Conservation (phyloP, 1,284 basidiomycete species). For the Boletus sp. region DNA sequence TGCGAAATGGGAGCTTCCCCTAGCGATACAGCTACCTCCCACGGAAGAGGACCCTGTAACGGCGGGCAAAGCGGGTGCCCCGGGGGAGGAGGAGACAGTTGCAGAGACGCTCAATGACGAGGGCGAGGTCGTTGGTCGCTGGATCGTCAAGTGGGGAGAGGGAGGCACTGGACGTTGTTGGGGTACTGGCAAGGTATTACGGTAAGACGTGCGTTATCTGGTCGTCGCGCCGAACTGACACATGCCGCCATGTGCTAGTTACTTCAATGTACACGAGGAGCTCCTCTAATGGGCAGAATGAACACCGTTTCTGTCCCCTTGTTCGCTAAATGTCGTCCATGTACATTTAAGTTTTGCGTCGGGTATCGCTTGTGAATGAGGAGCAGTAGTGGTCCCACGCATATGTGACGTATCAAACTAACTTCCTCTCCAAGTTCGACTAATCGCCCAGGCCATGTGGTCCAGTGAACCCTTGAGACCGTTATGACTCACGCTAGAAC, state of each 20-base stretch:
- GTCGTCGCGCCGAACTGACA: not conserved
- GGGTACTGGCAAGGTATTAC: constrained; percentile 54
- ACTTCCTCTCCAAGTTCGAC: not conserved
- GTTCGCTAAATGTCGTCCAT: constrained; percentile 1
- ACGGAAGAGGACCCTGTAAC: constrained; percentile 33
- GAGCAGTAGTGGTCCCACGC: not conserved
- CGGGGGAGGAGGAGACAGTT: constrained; percentile 66
- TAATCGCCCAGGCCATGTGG: not conserved
- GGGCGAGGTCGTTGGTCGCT: constrained; percentile 68
- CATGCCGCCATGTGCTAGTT: constrained; percentile 35
- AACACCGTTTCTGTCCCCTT: not conserved
- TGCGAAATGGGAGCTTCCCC: constrained; percentile 77
- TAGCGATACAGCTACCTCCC: constrained; percentile 46
- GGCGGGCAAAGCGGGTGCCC: constrained; percentile 34
- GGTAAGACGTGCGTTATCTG: constrained; percentile 41
- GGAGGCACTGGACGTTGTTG: constrained; percentile 58
- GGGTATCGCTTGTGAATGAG: not conserved
- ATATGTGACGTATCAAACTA: not conserved
- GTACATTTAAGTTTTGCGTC: constrained; percentile 1
- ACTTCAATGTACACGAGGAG: constrained; percentile 86
- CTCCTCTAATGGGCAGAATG: constrained; percentile 40
- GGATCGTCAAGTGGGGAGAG: constrained; percentile 73
- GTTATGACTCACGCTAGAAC: not conserved
- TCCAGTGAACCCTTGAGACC: not conserved
- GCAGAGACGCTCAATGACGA: constrained; percentile 66